Evolutionary conservation across 164 flowering plant species (phyloP), one percentile per base, ranked within the genome.

Genomic region (Liriodendron chinense): DNA sequence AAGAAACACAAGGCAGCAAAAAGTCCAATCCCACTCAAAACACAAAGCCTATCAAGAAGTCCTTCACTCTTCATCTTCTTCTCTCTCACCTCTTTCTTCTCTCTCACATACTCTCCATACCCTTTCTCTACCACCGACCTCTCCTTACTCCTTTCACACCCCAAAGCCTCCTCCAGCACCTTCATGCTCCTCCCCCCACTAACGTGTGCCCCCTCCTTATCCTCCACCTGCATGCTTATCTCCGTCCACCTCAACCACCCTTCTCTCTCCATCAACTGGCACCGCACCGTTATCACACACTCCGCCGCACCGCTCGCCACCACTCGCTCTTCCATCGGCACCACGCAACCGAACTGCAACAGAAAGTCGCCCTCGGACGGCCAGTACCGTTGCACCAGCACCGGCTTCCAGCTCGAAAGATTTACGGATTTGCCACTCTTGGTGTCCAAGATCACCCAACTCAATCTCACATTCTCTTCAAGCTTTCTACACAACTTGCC

Each of bases 331-430:
- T 78, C 76, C 2, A 78, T 69, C 1, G 82, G 78, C 43, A 84
- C 64, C n/a, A 76, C 70, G 63, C 79, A 78, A 47, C 83, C 85
- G 47, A 82, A 84, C 1, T 72, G 75, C 50, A 80, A 59, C 34
- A 68, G 12, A 24, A 78, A 71, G 13, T 76, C 75, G 1, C 73
- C 61, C 6, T 75, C 61, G 6, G 68, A 62, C 13, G 79, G 75
- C 87, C 83, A 82, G 71, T 72, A 70, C 67, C 75, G 74, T 68
- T 78, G 74, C 16, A 78, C 77, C 23, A 47, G 26, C 21, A 80
- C 7, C 4, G 84, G 83, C 73, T 72, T 80, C 84, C 82, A 82
- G 72, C 83, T 82, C 0, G 84, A 82, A 13, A 80, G 80, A 24
- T 82, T 84, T 1, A 80, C 83, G 3, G 78, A 70, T 67, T 68